Evolutionary conservation across 176 grass and related monocot species (phyloP).

Genomic region (Ananas comosus): DNA sequence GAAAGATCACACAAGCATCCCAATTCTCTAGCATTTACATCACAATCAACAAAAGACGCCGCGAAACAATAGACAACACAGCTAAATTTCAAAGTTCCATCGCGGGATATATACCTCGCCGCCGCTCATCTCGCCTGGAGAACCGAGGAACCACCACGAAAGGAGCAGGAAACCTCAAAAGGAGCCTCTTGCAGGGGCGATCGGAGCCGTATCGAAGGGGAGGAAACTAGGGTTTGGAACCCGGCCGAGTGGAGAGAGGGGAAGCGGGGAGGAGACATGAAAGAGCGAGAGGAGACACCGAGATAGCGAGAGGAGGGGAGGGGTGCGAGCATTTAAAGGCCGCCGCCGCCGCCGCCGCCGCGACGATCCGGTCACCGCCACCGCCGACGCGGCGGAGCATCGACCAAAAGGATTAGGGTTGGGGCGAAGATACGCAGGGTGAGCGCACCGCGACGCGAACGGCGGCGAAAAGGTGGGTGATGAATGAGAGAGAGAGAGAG

Average conservation of each 20-base stretch:
- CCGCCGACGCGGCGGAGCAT: too few relatives aligned
- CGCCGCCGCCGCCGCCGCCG: too few relatives aligned
- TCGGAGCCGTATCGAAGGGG: neutral
- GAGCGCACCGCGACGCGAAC: too few relatives aligned
- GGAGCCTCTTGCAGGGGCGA: too few relatives aligned
- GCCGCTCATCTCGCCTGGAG: slow-evolving; percentile 40
- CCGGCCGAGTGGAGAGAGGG: neutral
- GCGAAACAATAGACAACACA: neutral
- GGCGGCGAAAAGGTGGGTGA: too few relatives aligned
- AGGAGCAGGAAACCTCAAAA: too few relatives aligned
- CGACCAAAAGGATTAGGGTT: too few relatives aligned
- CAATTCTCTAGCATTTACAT: slow-evolving; percentile 3
- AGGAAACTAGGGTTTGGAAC: neutral
- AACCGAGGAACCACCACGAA: too few relatives aligned
- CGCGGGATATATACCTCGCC: slow-evolving; percentile 10
- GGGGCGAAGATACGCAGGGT: too few relatives aligned
- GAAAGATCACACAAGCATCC: neutral
- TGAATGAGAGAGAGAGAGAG: too few relatives aligned
- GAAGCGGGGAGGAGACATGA: neutral
- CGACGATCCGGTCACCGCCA: too few relatives aligned
- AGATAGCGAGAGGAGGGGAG: neutral
- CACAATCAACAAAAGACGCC: neutral
- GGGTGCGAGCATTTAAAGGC: neutral
- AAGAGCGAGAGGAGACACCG: neutral
- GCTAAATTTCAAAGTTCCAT: neutral